A percentile compares a stretch with the other conserved stretches of the same genome.
Evolutionary conservation across 495 filamentous ascomycete genomes (phyloP).

Genomic region (Terfezia boudieri): DNA sequence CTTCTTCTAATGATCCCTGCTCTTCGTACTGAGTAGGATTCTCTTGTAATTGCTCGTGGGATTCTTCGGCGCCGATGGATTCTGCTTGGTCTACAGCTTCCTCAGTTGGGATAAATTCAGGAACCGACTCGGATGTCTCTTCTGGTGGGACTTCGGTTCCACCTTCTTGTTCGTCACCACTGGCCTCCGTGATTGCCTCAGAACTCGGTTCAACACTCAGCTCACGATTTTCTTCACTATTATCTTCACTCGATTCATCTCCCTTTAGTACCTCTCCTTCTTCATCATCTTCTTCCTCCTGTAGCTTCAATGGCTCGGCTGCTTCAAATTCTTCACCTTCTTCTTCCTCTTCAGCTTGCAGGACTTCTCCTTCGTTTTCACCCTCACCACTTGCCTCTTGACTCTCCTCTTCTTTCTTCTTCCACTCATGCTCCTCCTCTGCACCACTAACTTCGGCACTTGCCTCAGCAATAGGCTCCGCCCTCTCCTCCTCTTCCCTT

Average conservation of each 20-base stretch:
- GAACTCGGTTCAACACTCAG: background rate
- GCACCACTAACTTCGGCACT: conserved; percentile 4
- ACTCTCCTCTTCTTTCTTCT: background rate
- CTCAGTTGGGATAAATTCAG: too few relatives aligned
- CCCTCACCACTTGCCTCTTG: background rate
- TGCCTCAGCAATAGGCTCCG: conserved; percentile 3
- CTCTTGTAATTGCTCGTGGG: too few relatives aligned
- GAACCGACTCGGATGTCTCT: background rate
- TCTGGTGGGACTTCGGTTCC: background rate
- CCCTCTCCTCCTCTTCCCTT: conserved; percentile 3
- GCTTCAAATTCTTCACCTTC: background rate
- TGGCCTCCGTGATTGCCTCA: background rate
- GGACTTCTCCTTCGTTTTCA: background rate
- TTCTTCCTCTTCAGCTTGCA: background rate
- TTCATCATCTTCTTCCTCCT: background rate
- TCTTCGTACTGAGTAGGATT: too few relatives aligned
- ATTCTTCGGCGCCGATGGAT: too few relatives aligned
- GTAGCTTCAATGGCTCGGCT: background rate
- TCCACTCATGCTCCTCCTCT: background rate
- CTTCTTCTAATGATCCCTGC: background rate
- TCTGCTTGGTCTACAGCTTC: too few relatives aligned
- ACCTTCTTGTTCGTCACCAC: background rate
- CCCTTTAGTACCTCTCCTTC: background rate
- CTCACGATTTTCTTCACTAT: background rate
- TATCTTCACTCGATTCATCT: background rate